A percentile compares a stretch with the other conserved stretches of the same genome.
These are phyloP conservation scores for Sugiyamaella valdiviana DNA, from an alignment of 805 yeast genomes.

Conservation along the genomic window DNA sequence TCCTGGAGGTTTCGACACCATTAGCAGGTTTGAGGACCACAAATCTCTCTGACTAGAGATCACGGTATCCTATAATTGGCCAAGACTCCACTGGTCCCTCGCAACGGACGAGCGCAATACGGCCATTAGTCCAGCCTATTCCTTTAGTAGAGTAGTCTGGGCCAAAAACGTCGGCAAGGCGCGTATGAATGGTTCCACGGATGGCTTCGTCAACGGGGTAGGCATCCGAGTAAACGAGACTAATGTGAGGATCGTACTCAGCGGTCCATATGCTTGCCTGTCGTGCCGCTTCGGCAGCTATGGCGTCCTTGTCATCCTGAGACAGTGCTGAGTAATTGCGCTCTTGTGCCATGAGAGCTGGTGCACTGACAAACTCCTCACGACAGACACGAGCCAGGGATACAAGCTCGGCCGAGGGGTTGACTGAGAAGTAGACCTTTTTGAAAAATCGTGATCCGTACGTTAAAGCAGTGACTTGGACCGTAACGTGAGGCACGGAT, in stretches of 20 bases:
- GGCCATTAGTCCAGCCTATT: conserved; percentile 63
- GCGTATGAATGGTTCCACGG: conserved; percentile 53
- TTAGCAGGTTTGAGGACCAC: neutral
- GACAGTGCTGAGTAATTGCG: conserved; percentile 27
- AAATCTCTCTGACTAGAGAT: conserved; percentile 15
- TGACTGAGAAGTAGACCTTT: conserved; percentile 47
- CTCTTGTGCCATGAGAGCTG: conserved; percentile 16
- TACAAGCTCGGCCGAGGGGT: conserved; percentile 41
- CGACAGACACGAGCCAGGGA: conserved; percentile 42
- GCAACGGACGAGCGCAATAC: conserved; percentile 59
- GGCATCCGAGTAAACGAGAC: conserved; percentile 59
- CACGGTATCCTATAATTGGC: conserved; percentile 50
- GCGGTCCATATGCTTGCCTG: conserved; percentile 54
- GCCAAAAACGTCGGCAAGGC: conserved; percentile 61
- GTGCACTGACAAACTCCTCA: conserved; percentile 31
- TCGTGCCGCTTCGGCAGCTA: conserved; percentile 33
- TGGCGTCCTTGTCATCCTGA: conserved; percentile 20
- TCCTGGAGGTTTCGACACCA: no score
- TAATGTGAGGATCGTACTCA: conserved; percentile 67
- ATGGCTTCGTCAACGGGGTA: conserved; percentile 64
- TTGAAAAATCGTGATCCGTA: conserved; percentile 48
- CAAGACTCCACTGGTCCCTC: conserved; percentile 68
- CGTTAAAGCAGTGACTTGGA: conserved; percentile 39
- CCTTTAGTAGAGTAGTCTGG: conserved; percentile 35
- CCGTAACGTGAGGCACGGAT: conserved; percentile 35